phyloP scores from a whole-genome alignment of 345 rosid genomes.

The Salix suchowensis region DNA sequence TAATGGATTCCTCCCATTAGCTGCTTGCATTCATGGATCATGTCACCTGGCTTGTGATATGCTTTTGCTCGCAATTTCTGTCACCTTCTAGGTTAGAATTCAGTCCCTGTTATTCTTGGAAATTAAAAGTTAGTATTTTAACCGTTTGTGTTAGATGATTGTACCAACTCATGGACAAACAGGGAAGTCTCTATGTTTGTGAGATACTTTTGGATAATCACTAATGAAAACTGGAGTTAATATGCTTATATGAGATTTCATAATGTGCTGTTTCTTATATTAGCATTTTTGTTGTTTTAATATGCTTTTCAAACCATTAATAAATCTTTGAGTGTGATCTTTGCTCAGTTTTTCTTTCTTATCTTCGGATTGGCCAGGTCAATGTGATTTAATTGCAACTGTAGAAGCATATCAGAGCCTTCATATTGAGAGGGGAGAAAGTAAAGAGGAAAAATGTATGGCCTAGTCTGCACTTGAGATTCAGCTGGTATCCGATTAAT shows the following conservation, averaged over 20 bases:
- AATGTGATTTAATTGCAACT: constrained; percentile 7
- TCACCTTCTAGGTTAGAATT: not conserved
- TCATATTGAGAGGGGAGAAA: not conserved
- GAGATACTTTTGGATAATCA: not conserved
- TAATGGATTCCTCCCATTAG: not conserved
- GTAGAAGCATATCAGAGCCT: not conserved
- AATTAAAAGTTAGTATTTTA: not conserved
- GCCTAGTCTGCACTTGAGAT: constrained; percentile 1
- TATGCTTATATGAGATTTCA: not conserved
- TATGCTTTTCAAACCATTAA: not conserved
- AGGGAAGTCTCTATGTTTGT: not conserved
- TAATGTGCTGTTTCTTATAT: not conserved
- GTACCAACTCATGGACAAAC: not conserved
- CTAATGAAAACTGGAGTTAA: not conserved
- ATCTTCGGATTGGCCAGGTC: constrained; percentile 12
- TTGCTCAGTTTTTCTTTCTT: not conserved
- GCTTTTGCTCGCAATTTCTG: not conserved
- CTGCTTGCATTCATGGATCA: not conserved
- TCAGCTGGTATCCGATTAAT: constrained; percentile 1
- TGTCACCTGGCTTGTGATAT: not conserved
- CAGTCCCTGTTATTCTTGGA: not conserved
- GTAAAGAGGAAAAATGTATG: not conserved
- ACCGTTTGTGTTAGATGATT: not conserved
- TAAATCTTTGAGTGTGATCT: not conserved
- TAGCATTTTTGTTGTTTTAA: not conserved